Conservation (phyloP, 768 basidiomycete genomes). For the Coprinopsis sp. region DNA sequence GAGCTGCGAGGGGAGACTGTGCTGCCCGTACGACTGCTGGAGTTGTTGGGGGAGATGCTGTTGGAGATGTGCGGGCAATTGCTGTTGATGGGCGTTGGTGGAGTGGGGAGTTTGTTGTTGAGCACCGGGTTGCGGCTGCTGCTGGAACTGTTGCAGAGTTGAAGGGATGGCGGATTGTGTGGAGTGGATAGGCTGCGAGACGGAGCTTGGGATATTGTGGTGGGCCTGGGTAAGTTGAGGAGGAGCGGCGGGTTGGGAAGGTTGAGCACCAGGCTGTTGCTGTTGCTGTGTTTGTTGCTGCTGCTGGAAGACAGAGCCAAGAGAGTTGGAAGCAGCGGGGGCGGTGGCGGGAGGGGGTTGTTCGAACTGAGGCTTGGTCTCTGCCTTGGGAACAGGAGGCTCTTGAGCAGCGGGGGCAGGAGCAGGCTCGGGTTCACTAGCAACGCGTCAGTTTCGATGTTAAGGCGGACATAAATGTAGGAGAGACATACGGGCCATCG, state of each 20-base stretch:
- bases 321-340: slow-evolving; percentile 33
- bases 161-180: slow-evolving; percentile 20
- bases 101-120: slow-evolving; percentile 26
- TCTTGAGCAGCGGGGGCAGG: slow-evolving; percentile 32
- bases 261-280: slow-evolving; percentile 30
- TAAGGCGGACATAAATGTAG: slow-evolving; percentile 1
- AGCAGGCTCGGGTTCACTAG: slow-evolving; percentile 32
- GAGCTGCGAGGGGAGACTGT: slow-evolving; percentile 52
- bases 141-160: slow-evolving; percentile 37
- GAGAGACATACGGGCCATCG: slow-evolving; percentile 47
- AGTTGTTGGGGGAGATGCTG: slow-evolving; percentile 39
- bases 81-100: slow-evolving; percentile 32
- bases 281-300: slow-evolving; percentile 26
- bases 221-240: slow-evolving; percentile 25
- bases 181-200: slow-evolving; percentile 35
- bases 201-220: slow-evolving; percentile 30
- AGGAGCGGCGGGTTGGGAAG: slow-evolving; percentile 18
- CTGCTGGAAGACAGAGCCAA: slow-evolving; percentile 46
- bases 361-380: slow-evolving; percentile 27
- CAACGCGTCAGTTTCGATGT: slow-evolving; percentile 6
- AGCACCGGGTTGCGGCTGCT: slow-evolving; percentile 24
- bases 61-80: slow-evolving; percentile 28
- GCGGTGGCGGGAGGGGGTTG: slow-evolving; percentile 35
- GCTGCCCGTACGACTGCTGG: slow-evolving; percentile 56
- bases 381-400: slow-evolving; percentile 24